Base-by-base conservation (phyloP, 805 yeast genomes). In the Saccharomyces eubayanus region DNA sequence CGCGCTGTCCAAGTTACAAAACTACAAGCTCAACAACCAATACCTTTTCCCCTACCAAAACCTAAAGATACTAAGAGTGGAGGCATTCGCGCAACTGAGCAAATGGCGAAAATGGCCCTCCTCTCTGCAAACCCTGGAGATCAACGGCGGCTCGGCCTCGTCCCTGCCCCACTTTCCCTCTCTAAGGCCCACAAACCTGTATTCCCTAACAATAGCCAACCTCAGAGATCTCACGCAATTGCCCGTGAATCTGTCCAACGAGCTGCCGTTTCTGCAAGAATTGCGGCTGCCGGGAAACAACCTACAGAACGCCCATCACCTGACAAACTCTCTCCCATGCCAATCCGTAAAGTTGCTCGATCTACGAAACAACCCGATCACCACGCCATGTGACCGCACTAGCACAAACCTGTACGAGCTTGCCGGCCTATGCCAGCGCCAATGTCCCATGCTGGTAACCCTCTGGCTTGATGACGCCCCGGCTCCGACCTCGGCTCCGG, bases 271-370 rank as follows among this genome's bases (percentile, higher is more conserved):
- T 16, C 43, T 63, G 47, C 58, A 56, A 28, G 55, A 52, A 47
- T 53, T 63, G 50, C 56, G 53, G 47, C 51, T 63, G 28, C 50
- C 58, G 6, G 51, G 53, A 31, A 63, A 63, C 51, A 57, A 59
- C 29, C 51, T 60, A 14, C 53, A 24, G 28, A 54, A 53, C 28
- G 55, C 58, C 40, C 50, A 51, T 46, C 51, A 51, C 28, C 41
- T 60, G 6, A 48, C 59, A 6, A 48, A 53, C 28, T 55, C 59
- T 8, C 31, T 60, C 6, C 63, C 63, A 9, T 52, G 50, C 9
- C 57, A 53, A 28, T 51, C 52, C 30, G 54, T 60, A 28, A 56
- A 50, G 24, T 46, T 43, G 50, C 56, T 60, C 50, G 60, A 54
- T 31, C 53, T 60, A 28, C 50, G 54, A 31, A 53, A 52, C 24